Base-by-base conservation (phyloP, 2,329 filamentous ascomycete species). In the Trichocomaceae sp. region DNA sequence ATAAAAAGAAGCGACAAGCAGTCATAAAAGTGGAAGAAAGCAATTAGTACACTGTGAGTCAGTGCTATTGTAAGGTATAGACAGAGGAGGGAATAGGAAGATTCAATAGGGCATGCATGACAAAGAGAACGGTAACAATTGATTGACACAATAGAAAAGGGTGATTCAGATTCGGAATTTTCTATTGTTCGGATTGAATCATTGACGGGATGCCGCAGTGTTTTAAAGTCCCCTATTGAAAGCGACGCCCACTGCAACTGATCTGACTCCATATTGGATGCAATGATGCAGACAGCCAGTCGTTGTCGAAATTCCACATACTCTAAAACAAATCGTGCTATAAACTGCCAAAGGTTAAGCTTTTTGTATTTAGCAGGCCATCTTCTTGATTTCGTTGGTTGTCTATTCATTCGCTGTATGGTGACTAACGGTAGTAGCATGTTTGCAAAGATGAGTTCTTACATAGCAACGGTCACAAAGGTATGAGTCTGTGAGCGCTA, bases 401-500 rank as follows among this genome's bases (percentile, higher is more conserved):
- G 46, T 12, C 20, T 20, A 22, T 20, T 50, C 37, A 13, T 31
- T n/a, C 42, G 17, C 41, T 22, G 35, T 31, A 15, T 39, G 47
- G 47, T 26, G 47, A n/a, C 31, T 12, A 37, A 17, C 19, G 13
- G 47, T 23, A 42, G 39, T 20, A 39, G 7, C 39, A 42, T 42
- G 39, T 42, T 42, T 42, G 39, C 45, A n/a, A 31, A 13, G 20
- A 47, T 17, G 45, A 33, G 45, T 31, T 46, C 41, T 42, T 19
- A 42, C 29, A 26, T n/a, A 33, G 26, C 7, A 44, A 10, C 42
- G n/a, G 13, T 44, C 49, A 33, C 20, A 45, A 23, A 49, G 20
- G 35, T 8, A 19, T 50, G 47, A 55, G 54, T 52, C 48, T 35
- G 29, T 20, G 29, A 56, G 54, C 54, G 54, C 54, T 48, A 56